Conservation (phyloP, 2,329 filamentous ascomycete genomes). For the Achaetomium macrosporum region DNA sequence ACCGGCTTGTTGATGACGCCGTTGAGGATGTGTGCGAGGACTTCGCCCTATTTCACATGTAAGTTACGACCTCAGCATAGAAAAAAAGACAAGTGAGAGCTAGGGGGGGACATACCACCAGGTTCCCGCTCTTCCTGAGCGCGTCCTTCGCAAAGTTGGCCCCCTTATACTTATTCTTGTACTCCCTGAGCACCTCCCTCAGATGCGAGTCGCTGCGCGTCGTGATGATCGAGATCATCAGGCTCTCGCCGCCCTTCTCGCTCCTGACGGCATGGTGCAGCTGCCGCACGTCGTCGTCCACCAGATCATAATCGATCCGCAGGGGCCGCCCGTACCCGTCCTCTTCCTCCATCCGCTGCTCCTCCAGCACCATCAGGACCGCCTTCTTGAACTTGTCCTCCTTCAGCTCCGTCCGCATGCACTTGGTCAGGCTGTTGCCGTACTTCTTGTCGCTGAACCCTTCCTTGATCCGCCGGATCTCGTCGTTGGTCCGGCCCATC, state of each 20-base stretch:
- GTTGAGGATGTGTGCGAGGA: constrained; percentile 91
- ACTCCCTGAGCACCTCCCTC: constrained; percentile 69
- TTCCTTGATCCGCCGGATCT: constrained; percentile 80
- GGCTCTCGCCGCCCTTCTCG: constrained; percentile 76
- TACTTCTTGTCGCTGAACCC: constrained; percentile 92
- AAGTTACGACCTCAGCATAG: no score
- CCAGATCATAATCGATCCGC: constrained; percentile 51
- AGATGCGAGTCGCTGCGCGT: constrained; percentile 76
- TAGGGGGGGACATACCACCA: constrained; percentile 72
- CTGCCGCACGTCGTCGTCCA: constrained; percentile 66
- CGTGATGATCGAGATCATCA: constrained; percentile 82
- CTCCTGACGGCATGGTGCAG: constrained; percentile 63
- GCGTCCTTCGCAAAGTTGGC: constrained; percentile 85
- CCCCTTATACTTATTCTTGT: constrained; percentile 61
- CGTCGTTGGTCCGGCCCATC: constrained; percentile 84
- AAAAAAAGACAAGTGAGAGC: no score
- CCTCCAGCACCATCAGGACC: constrained; percentile 76
- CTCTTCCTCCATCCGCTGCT: constrained; percentile 73
- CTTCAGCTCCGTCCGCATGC: constrained; percentile 88
- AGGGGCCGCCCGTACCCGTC: constrained; percentile 57
- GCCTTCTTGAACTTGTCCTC: constrained; percentile 95
- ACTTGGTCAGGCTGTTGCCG: constrained; percentile 68
- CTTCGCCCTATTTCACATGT: constrained; percentile 68
- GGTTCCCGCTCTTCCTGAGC: constrained; percentile 80
- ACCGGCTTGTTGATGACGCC: constrained; percentile 94